Base-by-base conservation (phyloP, 1,139 yeast genomes). In the Blastobotrys apis region DNA sequence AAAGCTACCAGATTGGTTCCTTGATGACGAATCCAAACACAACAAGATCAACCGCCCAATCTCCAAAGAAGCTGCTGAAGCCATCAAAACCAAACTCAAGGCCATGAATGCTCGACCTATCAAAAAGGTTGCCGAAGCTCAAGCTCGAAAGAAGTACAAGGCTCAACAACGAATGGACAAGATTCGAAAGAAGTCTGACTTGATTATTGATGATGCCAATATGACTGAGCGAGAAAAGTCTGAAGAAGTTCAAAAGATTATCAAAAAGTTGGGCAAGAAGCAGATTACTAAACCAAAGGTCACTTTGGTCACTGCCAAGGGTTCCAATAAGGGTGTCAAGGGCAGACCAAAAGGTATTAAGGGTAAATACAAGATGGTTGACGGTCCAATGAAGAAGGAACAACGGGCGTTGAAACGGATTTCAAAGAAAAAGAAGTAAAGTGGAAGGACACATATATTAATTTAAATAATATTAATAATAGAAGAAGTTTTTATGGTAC, bases 291-390 rank as follows among this genome's bases (percentile, higher is more conserved):
- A 80, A 63, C 95, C 95, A 25, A 82, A 83, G 74, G 85, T 87
- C 32, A 85, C 95, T 0, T 76, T 87, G 53, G 95, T 92, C 51
- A 90, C 81, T 54, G 97, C 99, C n/a, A 71, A 73, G 47, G 97
- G 97, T 57, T 66, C 73, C 38, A 90, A 90, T 66, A 83, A 73
- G 64, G 95, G 96, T 51, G 70, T 90, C 43, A 75, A 87, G 56
- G 98, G 98, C 47, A 84, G 99, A 70, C 99, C 99, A 29, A 84
- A 80, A 69, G 99, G 98, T 62, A 80, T 92, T 56, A 87, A 83
- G 68, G 99, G 98, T 70, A 88, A 87, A 64, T 92, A 92, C 73
- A 92, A 87, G 82, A 92, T 94, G 98, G 97, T 92, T 57, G 99
- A 92, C 68, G 97, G 97, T 73, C 85, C 83, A 17, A 73, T 88